Evolutionary conservation across 495 filamentous ascomycete genomes (phyloP).

Genomic region (Trichoderma reesei): DNA sequence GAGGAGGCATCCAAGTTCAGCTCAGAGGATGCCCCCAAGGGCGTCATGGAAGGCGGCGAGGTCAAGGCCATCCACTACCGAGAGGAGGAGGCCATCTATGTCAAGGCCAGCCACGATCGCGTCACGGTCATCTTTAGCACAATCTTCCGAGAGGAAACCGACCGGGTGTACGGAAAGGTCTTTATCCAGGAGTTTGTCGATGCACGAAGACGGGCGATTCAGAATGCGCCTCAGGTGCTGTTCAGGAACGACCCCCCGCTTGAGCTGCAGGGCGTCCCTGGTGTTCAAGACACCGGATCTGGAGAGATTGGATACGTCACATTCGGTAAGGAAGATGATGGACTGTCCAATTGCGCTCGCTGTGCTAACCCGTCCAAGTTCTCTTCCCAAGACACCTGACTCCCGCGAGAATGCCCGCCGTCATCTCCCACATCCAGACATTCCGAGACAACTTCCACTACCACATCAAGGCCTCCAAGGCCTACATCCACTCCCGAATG

Average conservation of each 20-base stretch:
- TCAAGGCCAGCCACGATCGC: slow-evolving; percentile 92
- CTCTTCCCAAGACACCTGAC: slow-evolving; percentile 94
- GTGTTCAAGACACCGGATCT: slow-evolving; percentile 59
- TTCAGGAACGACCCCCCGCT: slow-evolving; percentile 92
- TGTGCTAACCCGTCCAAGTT: slow-evolving; percentile 43
- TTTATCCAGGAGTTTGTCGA: slow-evolving; percentile 95
- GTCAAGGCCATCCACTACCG: slow-evolving; percentile 96
- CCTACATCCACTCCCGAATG: slow-evolving; percentile 98
- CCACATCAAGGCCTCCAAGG: slow-evolving; percentile 98
- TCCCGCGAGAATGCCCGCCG: slow-evolving; percentile 77
- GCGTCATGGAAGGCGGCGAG: slow-evolving; percentile 76
- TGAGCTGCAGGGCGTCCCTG: slow-evolving; percentile 77
- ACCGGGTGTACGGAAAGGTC: slow-evolving; percentile 92
- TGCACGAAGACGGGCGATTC: slow-evolving; percentile 83
- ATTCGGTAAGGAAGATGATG: slow-evolving; percentile 57
- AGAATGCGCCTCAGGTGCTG: slow-evolving; percentile 97
- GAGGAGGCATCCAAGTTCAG: slow-evolving; percentile 86
- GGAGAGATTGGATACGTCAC: slow-evolving; percentile 94
- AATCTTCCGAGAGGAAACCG: slow-evolving; percentile 93
- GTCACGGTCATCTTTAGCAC: slow-evolving; percentile 99
- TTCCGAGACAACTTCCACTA: slow-evolving; percentile 99
- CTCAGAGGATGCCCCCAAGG: slow-evolving; percentile 82
- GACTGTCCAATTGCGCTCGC: neutral
- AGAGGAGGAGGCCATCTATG: slow-evolving; percentile 98
- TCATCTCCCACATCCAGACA: slow-evolving; percentile 97